A percentile compares a stretch with the other conserved stretches of the same genome.
phyloP scores from a whole-genome alignment of 2,329 filamentous ascomycete species.

The Ceratocystis cacaofunesta region DNA sequence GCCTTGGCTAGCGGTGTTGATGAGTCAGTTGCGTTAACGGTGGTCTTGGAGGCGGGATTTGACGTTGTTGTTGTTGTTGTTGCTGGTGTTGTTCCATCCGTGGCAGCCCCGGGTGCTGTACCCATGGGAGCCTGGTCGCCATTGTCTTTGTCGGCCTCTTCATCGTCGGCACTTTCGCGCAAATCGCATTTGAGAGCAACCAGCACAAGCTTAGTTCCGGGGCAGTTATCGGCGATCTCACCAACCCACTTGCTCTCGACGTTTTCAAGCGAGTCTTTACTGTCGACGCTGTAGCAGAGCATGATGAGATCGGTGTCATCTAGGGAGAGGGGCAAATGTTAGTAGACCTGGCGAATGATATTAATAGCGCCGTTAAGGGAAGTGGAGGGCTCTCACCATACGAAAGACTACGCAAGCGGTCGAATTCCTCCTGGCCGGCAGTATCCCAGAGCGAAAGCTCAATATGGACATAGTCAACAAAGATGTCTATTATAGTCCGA shows the following conservation, averaged over 20 bases:
- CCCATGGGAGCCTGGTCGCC: slow-evolving; percentile 24
- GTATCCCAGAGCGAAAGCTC: slow-evolving; percentile 98
- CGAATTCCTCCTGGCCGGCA: slow-evolving; percentile 96
- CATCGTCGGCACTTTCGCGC: slow-evolving; percentile 59
- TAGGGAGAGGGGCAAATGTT: slow-evolving; percentile 19
- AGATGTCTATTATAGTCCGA: slow-evolving; percentile 54
- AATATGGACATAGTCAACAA: slow-evolving; percentile 93
- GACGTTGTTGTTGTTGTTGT: not conserved
- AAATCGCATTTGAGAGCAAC: slow-evolving; percentile 96
- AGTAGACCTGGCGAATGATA: not conserved
- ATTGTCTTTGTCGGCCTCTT: slow-evolving; percentile 42
- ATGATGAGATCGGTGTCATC: slow-evolving; percentile 94
- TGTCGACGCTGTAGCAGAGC: slow-evolving; percentile 97
- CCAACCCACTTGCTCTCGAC: slow-evolving; percentile 97
- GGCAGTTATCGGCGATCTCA: slow-evolving; percentile 96
- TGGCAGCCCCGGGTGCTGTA: slow-evolving; percentile 13
- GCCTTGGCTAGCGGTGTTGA: slow-evolving; percentile 23
- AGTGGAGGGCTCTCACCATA: slow-evolving; percentile 47
- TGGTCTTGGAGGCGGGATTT: not conserved
- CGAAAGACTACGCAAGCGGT: slow-evolving; percentile 82
- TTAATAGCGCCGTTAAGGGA: not conserved
- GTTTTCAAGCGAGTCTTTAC: slow-evolving; percentile 91
- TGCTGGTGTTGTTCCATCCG: not conserved
- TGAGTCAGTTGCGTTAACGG: slow-evolving; percentile 26
- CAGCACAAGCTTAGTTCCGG: slow-evolving; percentile 83